phyloP scores from a whole-genome alignment of 768 basidiomycete genomes.

The Leucocoprinus birnbaumii region DNA sequence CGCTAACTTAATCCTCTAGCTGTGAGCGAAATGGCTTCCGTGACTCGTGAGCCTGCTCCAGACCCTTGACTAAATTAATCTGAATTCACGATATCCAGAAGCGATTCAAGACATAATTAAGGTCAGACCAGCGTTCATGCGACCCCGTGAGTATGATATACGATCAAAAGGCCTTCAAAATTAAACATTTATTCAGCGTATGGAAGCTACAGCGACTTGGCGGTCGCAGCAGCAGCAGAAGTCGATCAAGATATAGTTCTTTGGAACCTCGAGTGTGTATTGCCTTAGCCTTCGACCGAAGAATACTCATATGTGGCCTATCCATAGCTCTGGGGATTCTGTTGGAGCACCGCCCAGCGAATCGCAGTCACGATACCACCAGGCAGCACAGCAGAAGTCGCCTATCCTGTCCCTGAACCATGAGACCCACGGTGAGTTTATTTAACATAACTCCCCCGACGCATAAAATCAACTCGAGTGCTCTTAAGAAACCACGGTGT shows the following conservation, averaged over 20 bases:
- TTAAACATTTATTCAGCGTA: slow-evolving; percentile 25
- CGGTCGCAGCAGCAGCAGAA: slow-evolving; percentile 19
- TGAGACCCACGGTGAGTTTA: slow-evolving; percentile 24
- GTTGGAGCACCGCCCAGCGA: slow-evolving; percentile 25
- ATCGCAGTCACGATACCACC: slow-evolving; percentile 25
- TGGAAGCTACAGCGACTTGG: slow-evolving; percentile 32
- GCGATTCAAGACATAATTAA: slow-evolving; percentile 22
- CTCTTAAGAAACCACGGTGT: slow-evolving; percentile 14
- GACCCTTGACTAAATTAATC: neutral
- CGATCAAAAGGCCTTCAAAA: neutral
- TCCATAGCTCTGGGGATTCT: slow-evolving; percentile 32
- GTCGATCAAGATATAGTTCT: slow-evolving; percentile 23
- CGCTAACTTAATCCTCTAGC: neutral
- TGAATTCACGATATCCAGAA: slow-evolving; percentile 5
- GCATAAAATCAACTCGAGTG: neutral
- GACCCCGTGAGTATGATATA: slow-evolving; percentile 21
- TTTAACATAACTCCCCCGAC: neutral
- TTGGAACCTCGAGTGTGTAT: slow-evolving; percentile 33
- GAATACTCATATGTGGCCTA: neutral
- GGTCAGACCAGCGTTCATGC: slow-evolving; percentile 20
- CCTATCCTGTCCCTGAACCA: slow-evolving; percentile 34
- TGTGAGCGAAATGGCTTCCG: slow-evolving; percentile 7
- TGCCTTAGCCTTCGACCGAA: neutral
- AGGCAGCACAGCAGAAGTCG: slow-evolving; percentile 21
- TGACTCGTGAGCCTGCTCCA: neutral